A percentile compares a stretch with the other conserved stretches of the same genome.
Conservation (phyloP, 805 yeast genomes). For the Dipodascus albidus region DNA sequence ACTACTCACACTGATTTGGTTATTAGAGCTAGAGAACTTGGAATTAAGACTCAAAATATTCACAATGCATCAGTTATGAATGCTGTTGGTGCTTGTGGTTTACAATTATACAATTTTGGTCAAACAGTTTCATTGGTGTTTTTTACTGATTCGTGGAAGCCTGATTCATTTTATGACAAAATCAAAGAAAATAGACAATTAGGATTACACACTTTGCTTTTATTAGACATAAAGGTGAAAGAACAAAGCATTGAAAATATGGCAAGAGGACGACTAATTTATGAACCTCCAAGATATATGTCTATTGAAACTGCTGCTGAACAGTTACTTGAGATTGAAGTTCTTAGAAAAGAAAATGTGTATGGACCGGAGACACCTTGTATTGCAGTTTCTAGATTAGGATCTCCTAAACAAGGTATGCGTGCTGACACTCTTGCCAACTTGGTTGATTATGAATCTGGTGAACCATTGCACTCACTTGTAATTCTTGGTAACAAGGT, state of each 20-base stretch:
- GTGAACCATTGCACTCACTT: conserved; percentile 89
- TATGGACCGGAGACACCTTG: conserved; percentile 85
- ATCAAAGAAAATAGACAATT: conserved; percentile 78
- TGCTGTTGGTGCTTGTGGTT: conserved; percentile 96
- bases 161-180: conserved; percentile 88
- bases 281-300: conserved; percentile 98
- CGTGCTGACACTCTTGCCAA: conserved; percentile 77
- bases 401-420: conserved; percentile 73
- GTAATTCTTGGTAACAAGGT: conserved; percentile 84
- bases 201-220: conserved; percentile 82
- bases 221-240: conserved; percentile 89
- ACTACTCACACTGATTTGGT: conserved; percentile 95
- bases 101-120: conserved; percentile 89
- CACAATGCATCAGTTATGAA: conserved; percentile 98
- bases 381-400: conserved; percentile 84
- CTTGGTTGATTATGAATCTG: conserved; percentile 73
- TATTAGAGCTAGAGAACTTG: conserved; percentile 77
- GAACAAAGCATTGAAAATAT: conserved; percentile 92
- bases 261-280: conserved; percentile 83
- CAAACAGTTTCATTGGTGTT: conserved; percentile 96
- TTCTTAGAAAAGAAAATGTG: conserved; percentile 58
- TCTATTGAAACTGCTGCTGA: conserved; percentile 78
- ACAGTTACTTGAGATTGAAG: conserved; percentile 84
- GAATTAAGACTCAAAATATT: conserved; percentile 66
- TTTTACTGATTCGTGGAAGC: conserved; percentile 92